Evolutionary conservation across 352 stramenopile species (phyloP), one percentile per base, ranked within the genome.

Genomic region (Pythium aquatile): DNA sequence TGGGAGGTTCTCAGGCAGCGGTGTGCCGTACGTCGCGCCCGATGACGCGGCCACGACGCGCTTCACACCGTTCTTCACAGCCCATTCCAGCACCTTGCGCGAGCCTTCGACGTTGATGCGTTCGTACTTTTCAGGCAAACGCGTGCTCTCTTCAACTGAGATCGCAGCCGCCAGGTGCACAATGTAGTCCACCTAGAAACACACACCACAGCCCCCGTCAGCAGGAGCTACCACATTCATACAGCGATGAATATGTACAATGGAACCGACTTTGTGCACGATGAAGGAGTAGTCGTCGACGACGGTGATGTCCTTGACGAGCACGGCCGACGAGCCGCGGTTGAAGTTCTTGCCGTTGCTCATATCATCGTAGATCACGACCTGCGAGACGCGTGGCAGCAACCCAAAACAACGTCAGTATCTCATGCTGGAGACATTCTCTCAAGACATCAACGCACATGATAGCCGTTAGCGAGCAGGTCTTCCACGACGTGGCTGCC

Each of bases 301-400:
- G 46, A 88, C 71, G 1, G 86, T 94, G 61, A 94, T 92, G 63
- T 93, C 86, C 69, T 94, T 94, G 51, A 94, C 72, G 28, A 93
- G 70, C 58, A 94, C 79, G 6, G 84, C 81, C 4, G 84, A 79
- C n/a, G 75, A 65, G 33, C 73, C 81, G 13, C 80, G 79, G 69
- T 94, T 91, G 42, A 93, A 92, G 65, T 94, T 94, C 61, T 86
- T 87, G 56, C 86, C 86, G 63, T 94, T 94, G 74, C 86, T 94
- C 86, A 93, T 93, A 68, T 94, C 84, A 54, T 94, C 86, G 63
- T 91, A 93, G 47, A 94, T 81, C 16, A 94, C 81, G 13, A 94
- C 85, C 82, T 91, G 51, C 14, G 28, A 46, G 30, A 29, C 7
- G 54, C 40, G 44, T 65, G 49, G 64, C 48, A 46, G 51, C 4